Base-by-base conservation (phyloP, 257 asterid genomes). In the Solanum chilense region DNA sequence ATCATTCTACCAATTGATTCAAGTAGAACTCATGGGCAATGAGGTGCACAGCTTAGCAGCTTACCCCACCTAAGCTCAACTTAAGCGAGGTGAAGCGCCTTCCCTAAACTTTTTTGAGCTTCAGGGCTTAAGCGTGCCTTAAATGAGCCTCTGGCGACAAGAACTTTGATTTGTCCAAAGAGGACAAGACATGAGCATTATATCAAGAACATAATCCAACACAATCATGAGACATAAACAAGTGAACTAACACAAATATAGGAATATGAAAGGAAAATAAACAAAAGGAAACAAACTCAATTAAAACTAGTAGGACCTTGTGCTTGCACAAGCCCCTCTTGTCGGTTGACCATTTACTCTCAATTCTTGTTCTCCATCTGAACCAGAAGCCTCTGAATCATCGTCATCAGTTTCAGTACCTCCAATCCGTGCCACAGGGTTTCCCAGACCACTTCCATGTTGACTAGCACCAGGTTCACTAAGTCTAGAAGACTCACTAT, bases 331-430 rank as follows among this genome's bases (percentile, higher is more conserved):
- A 86, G 90, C 89, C 52, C 89, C 92, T 62, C 88, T 88, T 83
- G 83, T 66, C 42, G 88, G 70, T 85, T 91, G 91, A 75, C 58
- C 92, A 88, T 87, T 86, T 44, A 29, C 82, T 84, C 86, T 78
- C 23, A 85, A 45, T 84, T 87, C 90, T 27, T 87, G 83, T 86
- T 93, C 96, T 86, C 94, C 96, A 77, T 95, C 98, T 69, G 96
- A 70, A 86, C 95, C 98, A 69, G 92, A 91, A 82, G 89, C 87
- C 87, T 81, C 93, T 8, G 58, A 86, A 70, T 91, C 91, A 35
- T 89, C 93, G 37, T 89, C 93, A 82, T 89, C 94, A 31, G 80
- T 85, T 60, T 41, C 94, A 84, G 77, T 86, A 87, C 87, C 92
- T 90, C 90, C 96, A 87, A 89, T 87, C 88, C 52, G 88, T 86